phyloP scores from a whole-genome alignment of 1,284 basidiomycete genomes.

The Schizopora paradoxa region DNA sequence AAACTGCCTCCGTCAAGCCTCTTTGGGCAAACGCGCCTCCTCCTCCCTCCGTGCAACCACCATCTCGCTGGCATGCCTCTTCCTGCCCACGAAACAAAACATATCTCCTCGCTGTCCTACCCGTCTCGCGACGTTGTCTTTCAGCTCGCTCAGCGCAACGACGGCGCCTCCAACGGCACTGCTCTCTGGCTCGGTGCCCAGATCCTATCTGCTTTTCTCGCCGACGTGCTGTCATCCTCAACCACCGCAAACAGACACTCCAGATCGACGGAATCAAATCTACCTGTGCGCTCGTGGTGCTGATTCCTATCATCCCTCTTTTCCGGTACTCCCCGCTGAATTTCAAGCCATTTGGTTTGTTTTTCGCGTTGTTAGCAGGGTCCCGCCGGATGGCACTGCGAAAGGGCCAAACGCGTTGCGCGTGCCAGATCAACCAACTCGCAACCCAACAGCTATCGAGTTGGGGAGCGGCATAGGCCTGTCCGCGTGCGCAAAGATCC shows the following conservation, averaged over 20 bases:
- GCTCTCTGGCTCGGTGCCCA: conserved; percentile 85
- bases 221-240: conserved; percentile 27
- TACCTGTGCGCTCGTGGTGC: not conserved
- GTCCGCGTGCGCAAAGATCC: conserved; percentile 49
- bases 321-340: no score
- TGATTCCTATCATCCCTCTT: not conserved
- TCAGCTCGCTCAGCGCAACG: conserved; percentile 48
- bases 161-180: conserved; percentile 73
- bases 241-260: conserved; percentile 19
- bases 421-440: conserved; percentile 16
- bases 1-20: no score
- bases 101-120: conserved; percentile 46
- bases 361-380: no score
- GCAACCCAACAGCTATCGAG: conserved; percentile 56
- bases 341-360: no score
- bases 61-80: conserved; percentile 15
- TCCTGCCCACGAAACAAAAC: conserved; percentile 68
- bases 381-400: not conserved
- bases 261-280: not conserved
- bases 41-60: not conserved
- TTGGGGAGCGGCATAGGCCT: conserved; percentile 82
- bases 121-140: conserved; percentile 41
- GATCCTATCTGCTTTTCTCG: conserved; percentile 63
- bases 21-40: no score
- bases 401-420: not conserved